Base-by-base conservation (phyloP, 2,329 filamentous ascomycete species). In the Phoma sp. region DNA sequence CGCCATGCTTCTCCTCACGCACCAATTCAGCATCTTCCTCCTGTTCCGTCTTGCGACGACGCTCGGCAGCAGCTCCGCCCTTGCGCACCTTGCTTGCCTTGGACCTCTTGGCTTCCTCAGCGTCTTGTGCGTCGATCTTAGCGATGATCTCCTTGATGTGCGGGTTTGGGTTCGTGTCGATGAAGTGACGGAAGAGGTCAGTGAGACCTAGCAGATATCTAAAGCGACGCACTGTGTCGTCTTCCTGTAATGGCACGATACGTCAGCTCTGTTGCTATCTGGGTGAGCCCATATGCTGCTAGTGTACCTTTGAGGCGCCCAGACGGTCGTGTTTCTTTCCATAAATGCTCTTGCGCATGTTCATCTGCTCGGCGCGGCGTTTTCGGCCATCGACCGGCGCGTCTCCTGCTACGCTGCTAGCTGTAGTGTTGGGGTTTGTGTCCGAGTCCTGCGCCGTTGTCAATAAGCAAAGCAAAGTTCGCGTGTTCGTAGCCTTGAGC, bases 141-240 rank as follows among this genome's bases (percentile, higher is more conserved):
- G 85, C 84, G 84, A 98, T 95, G 66, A 97, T 92, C 55, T 96
- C 91, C 68, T 94, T 91, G 70, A 98, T 95, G 68, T 91, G 91
- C 15, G 95, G 94, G 71, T 99, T 93, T 5, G 93, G 94, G 72
- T 97, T 99, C 8, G 92, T 92, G 73, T 98, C 93, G 78, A 99
- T 99, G 76, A 99, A 99, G 78, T 99, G 95, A 62, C 96, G 92
- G 81, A 99, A 99, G 19, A 99, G 83, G 71, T 99, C 95, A 15
- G 95, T 99, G 47, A 99, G 82, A 24, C 96, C 96, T 13, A 99
- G 85, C 1, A 99, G 85, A 74, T 99, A 99, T 61, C 92, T 88
- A 75, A 99, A 99, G 73, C 95, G 85, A 66, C 94, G 87, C 71
- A 98, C 91, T 0, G 92, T 96, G 71, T 98, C 94, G 81, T 97